Conservation (phyloP, 352 stramenopile species). For the Blastocystis sp. region DNA sequence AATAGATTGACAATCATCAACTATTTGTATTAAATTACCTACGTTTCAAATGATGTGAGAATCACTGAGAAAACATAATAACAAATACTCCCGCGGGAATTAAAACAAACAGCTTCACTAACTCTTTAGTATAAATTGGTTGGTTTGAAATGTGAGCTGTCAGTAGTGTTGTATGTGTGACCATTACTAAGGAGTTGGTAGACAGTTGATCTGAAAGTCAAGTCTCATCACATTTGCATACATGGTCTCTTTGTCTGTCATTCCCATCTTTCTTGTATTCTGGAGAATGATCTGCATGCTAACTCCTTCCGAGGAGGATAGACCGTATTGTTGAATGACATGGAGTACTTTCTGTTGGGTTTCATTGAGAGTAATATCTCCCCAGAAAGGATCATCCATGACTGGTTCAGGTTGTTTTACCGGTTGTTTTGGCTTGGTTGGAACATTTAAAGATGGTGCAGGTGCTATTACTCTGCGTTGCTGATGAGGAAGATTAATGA, state of each 20-base stretch:
- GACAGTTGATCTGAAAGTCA: slow-evolving; percentile 3
- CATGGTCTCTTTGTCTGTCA: slow-evolving; percentile 31
- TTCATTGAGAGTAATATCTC: not conserved
- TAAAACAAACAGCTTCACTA: not conserved
- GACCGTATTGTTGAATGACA: slow-evolving; percentile 26
- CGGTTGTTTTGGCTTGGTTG: not conserved
- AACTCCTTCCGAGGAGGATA: not conserved
- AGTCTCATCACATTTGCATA: not conserved
- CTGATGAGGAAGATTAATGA: not conserved
- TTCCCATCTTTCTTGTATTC: not conserved
- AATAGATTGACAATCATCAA: too few species aligned
- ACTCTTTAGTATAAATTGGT: slow-evolving; percentile 40
- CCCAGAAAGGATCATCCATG: not conserved
- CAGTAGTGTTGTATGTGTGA: slow-evolving; percentile 48
- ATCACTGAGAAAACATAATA: not conserved
- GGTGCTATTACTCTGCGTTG: not conserved
- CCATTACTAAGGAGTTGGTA: slow-evolving; percentile 43
- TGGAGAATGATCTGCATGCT: slow-evolving; percentile 55
- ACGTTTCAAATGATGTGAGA: not conserved
- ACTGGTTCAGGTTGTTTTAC: not conserved
- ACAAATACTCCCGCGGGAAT: not conserved
- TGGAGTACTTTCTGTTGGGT: slow-evolving; percentile 41
- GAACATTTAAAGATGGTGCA: not conserved
- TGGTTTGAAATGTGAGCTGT: slow-evolving; percentile 59
- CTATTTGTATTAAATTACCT: not conserved